Conservation (phyloP, 495 filamentous ascomycete genomes). For the Neurospora sp. region DNA sequence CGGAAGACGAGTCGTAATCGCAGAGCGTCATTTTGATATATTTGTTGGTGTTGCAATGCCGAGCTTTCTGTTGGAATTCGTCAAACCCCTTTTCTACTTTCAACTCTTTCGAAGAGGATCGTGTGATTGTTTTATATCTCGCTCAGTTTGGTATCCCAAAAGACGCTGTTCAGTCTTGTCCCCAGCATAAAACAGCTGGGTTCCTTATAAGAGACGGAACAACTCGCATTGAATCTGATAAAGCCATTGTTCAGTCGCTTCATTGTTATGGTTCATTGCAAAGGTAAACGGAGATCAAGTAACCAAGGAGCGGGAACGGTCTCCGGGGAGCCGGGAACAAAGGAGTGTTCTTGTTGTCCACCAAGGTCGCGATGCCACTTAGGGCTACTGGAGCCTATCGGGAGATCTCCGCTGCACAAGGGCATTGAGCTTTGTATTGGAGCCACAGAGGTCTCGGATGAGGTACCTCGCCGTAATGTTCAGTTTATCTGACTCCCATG, state of each 20-base stretch:
- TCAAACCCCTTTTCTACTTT: background rate
- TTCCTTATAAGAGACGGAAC: background rate
- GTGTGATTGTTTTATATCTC: background rate
- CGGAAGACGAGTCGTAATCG: background rate
- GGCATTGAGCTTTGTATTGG: background rate
- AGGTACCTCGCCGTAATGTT: too few species aligned
- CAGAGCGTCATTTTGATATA: background rate
- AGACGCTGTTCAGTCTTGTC: background rate
- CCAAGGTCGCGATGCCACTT: background rate
- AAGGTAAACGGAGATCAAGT: background rate
- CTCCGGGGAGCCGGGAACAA: background rate
- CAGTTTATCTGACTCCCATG: background rate
- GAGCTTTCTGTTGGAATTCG: background rate
- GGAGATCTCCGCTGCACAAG: background rate
- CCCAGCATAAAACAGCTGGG: background rate
- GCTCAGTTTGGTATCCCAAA: background rate
- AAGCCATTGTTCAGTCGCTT: background rate
- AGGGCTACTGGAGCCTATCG: background rate
- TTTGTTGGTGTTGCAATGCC: background rate
- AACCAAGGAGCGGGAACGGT: background rate
- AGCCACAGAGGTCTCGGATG: too few species aligned
- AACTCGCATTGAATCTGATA: background rate
- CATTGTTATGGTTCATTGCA: background rate
- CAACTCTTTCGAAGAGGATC: background rate
- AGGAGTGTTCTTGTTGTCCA: background rate